These are phyloP conservation scores for Ganoderma resinaceum DNA, from an alignment of 1,284 basidiomycete genomes.

Conservation along the genomic window DNA sequence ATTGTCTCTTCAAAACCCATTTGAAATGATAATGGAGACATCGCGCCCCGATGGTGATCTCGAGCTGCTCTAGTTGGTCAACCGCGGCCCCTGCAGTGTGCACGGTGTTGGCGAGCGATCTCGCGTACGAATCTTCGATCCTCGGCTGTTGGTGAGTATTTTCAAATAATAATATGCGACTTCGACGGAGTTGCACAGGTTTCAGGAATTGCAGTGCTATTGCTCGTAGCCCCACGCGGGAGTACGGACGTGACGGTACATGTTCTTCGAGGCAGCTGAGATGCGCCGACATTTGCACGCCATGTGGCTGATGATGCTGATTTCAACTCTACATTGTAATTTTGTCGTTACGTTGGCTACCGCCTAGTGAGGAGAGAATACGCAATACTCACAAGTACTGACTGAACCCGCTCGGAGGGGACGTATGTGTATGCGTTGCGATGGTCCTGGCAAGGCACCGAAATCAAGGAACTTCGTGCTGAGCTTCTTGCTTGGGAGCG, in stretches of 20 bases:
- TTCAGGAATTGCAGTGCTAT: slow-evolving; percentile 8
- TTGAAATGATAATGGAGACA: not conserved
- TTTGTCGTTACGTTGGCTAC: not conserved
- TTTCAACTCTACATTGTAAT: not conserved
- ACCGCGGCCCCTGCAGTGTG: not conserved
- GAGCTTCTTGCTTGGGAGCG: not conserved
- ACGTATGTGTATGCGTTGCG: not conserved
- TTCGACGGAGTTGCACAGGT: not conserved
- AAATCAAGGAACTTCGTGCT: not conserved
- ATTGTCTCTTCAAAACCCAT: not conserved
- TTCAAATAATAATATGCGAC: slow-evolving; percentile 8
- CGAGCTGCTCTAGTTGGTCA: not conserved
- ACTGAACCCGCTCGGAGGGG: not conserved
- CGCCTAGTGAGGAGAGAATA: not conserved
- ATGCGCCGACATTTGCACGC: not conserved
- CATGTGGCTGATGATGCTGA: not conserved
- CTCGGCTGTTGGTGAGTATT: slow-evolving; percentile 5
- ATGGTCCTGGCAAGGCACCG: not conserved
- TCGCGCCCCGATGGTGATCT: slow-evolving; percentile 8
- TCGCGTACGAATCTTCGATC: slow-evolving; percentile 16
- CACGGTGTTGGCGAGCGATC: slow-evolving; percentile 5
- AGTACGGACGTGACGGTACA: not conserved
- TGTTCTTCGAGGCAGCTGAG: not conserved
- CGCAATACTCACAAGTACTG: not conserved
- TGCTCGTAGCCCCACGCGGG: not conserved